Conservation (phyloP, 768 basidiomycete species). For the Boletales sp. region DNA sequence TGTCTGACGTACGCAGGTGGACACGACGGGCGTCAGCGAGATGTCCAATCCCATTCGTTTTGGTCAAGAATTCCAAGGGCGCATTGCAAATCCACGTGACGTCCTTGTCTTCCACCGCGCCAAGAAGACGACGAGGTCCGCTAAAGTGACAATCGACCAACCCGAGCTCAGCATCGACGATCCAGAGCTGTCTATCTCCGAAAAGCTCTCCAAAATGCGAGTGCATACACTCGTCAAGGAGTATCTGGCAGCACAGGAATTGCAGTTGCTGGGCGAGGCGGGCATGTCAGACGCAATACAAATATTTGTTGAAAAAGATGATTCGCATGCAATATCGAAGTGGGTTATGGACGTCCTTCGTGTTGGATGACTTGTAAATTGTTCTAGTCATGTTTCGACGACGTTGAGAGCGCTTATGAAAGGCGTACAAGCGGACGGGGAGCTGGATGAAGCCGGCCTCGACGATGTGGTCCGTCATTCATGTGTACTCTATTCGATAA, state of each 20-base stretch:
- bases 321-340: constrained; percentile 87
- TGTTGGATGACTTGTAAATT: not conserved
- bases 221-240: constrained; percentile 90
- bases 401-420: constrained; percentile 63
- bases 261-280: constrained; percentile 85
- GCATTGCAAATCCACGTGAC: constrained; percentile 92
- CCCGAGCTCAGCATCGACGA: constrained; percentile 84
- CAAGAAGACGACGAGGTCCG: constrained; percentile 45
- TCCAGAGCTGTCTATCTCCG: constrained; percentile 57
- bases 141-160: constrained; percentile 68
- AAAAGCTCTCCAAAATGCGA: constrained; percentile 76
- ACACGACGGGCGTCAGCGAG: constrained; percentile 85
- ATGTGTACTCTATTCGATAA: not conserved
- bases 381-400: constrained; percentile 59
- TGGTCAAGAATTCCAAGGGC: constrained; percentile 90
- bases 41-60: constrained; percentile 97
- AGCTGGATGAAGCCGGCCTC: constrained; percentile 68
- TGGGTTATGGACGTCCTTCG: constrained; percentile 36
- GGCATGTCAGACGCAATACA: constrained; percentile 95
- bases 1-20: constrained; percentile 50
- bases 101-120: constrained; percentile 86
- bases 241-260: constrained; percentile 87
- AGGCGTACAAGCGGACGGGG: constrained; percentile 61
- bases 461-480: constrained; percentile 60
- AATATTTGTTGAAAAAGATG: constrained; percentile 96